Conservation (phyloP, 257 asterid genomes). For the Ophiorrhiza pumila region DNA sequence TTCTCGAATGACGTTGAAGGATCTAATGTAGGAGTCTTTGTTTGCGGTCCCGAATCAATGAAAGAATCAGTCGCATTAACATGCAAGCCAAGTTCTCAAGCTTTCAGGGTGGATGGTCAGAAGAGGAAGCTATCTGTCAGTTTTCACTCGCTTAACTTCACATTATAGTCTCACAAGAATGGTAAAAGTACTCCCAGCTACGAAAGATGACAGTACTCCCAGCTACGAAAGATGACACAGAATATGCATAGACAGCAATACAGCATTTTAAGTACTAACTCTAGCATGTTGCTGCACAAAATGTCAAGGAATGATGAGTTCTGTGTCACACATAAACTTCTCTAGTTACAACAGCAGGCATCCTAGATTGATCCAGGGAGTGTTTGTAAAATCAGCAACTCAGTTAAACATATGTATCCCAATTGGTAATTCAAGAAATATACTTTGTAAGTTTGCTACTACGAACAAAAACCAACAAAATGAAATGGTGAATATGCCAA, state of each 20-base stretch:
- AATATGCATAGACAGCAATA: neutral
- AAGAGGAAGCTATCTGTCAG: slow-evolving; percentile 42
- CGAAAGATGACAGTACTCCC: neutral
- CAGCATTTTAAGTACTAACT: neutral
- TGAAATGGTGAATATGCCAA: neutral
- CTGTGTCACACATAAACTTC: neutral
- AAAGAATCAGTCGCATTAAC: slow-evolving; percentile 59
- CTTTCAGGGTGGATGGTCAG: slow-evolving; percentile 23
- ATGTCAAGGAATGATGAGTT: neutral
- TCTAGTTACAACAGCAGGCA: neutral
- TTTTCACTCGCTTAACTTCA: slow-evolving; percentile 75
- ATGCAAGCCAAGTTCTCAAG: slow-evolving; percentile 31
- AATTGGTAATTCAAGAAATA: too few relatives aligned
- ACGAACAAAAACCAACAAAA: too few relatives aligned
- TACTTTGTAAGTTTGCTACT: neutral
- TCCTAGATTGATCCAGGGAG: too few relatives aligned
- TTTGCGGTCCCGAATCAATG: slow-evolving; percentile 81
- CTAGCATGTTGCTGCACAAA: neutral
- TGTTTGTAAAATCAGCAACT: neutral
- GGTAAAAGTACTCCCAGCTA: neutral
- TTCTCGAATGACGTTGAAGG: slow-evolving; percentile 47
- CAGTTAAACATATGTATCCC: neutral
- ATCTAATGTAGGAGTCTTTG: slow-evolving; percentile 61
- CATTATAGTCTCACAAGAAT: slow-evolving; percentile 32
- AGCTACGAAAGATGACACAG: neutral